Base-by-base conservation (phyloP, 768 basidiomycete species). In the Tephrocybe sp. region DNA sequence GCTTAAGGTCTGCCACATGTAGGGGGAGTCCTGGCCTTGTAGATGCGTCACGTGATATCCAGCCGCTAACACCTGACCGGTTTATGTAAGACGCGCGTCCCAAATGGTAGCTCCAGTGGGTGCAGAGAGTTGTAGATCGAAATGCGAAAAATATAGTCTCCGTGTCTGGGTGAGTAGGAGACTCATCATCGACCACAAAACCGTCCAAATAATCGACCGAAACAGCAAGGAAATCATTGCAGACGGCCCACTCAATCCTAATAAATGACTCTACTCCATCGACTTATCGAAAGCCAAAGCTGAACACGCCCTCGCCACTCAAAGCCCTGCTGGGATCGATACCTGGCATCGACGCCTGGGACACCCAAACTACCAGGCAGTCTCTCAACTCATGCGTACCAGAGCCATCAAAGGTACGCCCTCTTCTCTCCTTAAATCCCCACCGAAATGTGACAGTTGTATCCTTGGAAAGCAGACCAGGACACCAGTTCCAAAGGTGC, bases 181-280 rank as follows among this genome's bases (percentile, higher is more conserved):
- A n/a, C n/a, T n/a, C n/a, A n/a, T n/a, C n/a, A n/a, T 69, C 21
- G 57, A 34, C 33, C 33, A 34, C 13, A 15, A 34, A 34, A n/a
- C 8, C 5, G 33, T 34, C 33, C 8, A 4, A n/a, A 34, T 34
- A 34, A 12, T 10, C 33, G 15, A 34, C 33, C 9, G 13, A 6
- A 34, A 7, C 33, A 62, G 57, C 8, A n/a, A 44, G 7, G 22
- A 46, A 1, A 13, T 52, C 41, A 49, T 64, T 18, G 59, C 57
- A 2, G 23, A 27, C 0, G 57, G 59, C 5, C 12, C 56, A 3
- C 54, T 55, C 11, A 8, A 54, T 2, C 23, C 42, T 7, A 47
- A 47, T 13, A 33, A 53, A n/a, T 7, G 33, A 10, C 59, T 65
- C 9, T 61, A 61, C 13, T 22, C 54, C 10, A 45, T 65, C 30